These are phyloP conservation scores for Suhomyces bribrorum DNA, from an alignment of 1,139 yeast genomes.

Conservation along the genomic window DNA sequence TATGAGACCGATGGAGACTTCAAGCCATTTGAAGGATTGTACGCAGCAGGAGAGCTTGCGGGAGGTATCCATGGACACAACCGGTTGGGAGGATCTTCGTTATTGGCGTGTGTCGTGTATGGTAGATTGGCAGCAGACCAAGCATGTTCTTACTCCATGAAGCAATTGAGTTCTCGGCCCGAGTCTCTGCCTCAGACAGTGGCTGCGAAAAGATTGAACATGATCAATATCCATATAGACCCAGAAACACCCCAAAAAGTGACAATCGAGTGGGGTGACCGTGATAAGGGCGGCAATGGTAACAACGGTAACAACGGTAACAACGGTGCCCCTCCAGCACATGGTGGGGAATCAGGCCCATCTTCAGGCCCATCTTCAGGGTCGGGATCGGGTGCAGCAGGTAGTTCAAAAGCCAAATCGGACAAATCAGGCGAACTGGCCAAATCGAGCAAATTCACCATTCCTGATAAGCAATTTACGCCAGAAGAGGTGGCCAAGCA, in stretches of 20 bases:
- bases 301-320: background rate
- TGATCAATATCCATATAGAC: slow-evolving; percentile 49
- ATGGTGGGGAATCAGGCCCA: background rate
- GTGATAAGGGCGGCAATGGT: background rate
- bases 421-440: background rate
- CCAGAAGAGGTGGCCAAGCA: slow-evolving; percentile 65
- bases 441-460: slow-evolving; percentile 23
- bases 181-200: slow-evolving; percentile 3
- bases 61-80: slow-evolving; percentile 84
- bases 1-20: slow-evolving; percentile 29
- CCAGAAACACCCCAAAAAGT: slow-evolving; percentile 34
- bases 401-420: background rate
- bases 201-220: slow-evolving; percentile 42
- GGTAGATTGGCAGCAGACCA: slow-evolving; percentile 66
- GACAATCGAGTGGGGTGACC: slow-evolving; percentile 31
- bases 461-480: slow-evolving; percentile 48
- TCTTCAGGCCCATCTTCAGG: slow-evolving; percentile 4
- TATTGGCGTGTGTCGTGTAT: slow-evolving; percentile 79
- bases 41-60: slow-evolving; percentile 79
- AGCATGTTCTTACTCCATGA: slow-evolving; percentile 34
- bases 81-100: slow-evolving; percentile 74
- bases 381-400: slow-evolving; percentile 1
- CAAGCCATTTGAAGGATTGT: slow-evolving; percentile 57
- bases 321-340: background rate
- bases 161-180: slow-evolving; percentile 25